A percentile compares a stretch with the other conserved stretches of the same genome.
These are phyloP conservation scores for Sedum album DNA, from an alignment of 164 flowering plant genomes.

Conservation along the genomic window DNA sequence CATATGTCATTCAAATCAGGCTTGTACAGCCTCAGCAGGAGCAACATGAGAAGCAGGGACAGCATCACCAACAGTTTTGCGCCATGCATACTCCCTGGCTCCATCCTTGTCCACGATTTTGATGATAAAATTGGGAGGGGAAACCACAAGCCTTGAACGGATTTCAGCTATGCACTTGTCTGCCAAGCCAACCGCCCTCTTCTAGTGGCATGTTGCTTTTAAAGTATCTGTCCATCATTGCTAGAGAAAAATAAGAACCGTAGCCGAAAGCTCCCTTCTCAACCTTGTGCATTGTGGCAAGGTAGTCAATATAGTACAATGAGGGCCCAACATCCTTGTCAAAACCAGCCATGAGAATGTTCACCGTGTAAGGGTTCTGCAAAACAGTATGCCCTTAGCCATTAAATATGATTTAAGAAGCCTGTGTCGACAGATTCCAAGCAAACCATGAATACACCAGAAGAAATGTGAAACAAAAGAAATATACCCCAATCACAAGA, in stretches of 20 bases:
- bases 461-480: not conserved
- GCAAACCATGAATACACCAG: not conserved
- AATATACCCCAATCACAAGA: too few relatives aligned
- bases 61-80: conserved; percentile 49
- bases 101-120: conserved; percentile 96
- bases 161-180: conserved; percentile 88
- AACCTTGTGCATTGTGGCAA: conserved; percentile 90
- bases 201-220: conserved; percentile 78
- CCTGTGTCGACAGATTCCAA: not conserved
- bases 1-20: not conserved
- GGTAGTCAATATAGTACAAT: conserved; percentile 85
- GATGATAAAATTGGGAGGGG: conserved; percentile 95
- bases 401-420: not conserved
- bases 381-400: conserved; percentile 9
- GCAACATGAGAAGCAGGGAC: conserved; percentile 11
- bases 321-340: conserved; percentile 89
- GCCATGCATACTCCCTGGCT: conserved; percentile 89
- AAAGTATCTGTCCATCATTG: conserved; percentile 96
- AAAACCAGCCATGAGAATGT: conserved; percentile 85
- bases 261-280: conserved; percentile 99
- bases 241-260: conserved; percentile 78
- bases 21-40: not conserved
- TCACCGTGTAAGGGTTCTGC: conserved; percentile 85
- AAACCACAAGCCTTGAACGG: conserved; percentile 78
- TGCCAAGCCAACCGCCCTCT: conserved; percentile 76